phyloP scores from a whole-genome alignment of 1,139 yeast genomes.

The Hyphopichia buzzinii region DNA sequence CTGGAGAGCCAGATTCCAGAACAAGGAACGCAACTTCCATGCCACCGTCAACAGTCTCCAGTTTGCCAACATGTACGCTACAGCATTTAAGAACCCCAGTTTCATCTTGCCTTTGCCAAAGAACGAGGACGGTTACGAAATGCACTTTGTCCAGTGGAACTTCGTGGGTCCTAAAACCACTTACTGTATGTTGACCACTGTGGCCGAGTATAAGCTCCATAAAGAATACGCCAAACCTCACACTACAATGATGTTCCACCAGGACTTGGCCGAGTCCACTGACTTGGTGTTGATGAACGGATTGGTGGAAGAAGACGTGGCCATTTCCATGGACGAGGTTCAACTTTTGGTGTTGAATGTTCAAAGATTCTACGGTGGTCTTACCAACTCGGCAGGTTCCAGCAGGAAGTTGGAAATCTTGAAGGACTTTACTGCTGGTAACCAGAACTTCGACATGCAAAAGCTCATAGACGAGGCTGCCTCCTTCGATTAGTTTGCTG shows the following conservation, averaged over 20 bases:
- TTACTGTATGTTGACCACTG: slow-evolving; percentile 87
- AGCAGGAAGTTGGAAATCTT: slow-evolving; percentile 56
- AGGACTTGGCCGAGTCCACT: slow-evolving; percentile 64
- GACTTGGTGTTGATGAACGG: slow-evolving; percentile 86
- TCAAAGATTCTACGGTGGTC: slow-evolving; percentile 82
- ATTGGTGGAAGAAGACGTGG: slow-evolving; percentile 67
- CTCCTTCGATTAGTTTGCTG: slow-evolving; percentile 49
- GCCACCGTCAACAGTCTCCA: slow-evolving; percentile 60
- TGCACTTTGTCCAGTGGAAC: slow-evolving; percentile 93
- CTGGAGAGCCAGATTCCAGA: slow-evolving; percentile 86
- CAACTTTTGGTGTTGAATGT: slow-evolving; percentile 75
- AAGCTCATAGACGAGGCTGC: slow-evolving; percentile 69
- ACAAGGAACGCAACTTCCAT: slow-evolving; percentile 57
- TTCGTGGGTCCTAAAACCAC: slow-evolving; percentile 83
- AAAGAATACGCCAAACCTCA: slow-evolving; percentile 94
- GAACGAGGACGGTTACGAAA: slow-evolving; percentile 60
- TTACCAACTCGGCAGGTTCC: slow-evolving; percentile 43
- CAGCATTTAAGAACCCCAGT: slow-evolving; percentile 73
- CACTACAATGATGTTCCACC: slow-evolving; percentile 85
- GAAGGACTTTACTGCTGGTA: slow-evolving; percentile 67
- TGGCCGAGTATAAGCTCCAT: slow-evolving; percentile 90
- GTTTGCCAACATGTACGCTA: slow-evolving; percentile 58
- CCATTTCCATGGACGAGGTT: slow-evolving; percentile 67
- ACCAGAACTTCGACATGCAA: slow-evolving; percentile 61
- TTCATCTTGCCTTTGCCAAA: slow-evolving; percentile 72